phyloP scores from a whole-genome alignment of 2,329 filamentous ascomycete genomes.

The Exophiala alcalophila region DNA sequence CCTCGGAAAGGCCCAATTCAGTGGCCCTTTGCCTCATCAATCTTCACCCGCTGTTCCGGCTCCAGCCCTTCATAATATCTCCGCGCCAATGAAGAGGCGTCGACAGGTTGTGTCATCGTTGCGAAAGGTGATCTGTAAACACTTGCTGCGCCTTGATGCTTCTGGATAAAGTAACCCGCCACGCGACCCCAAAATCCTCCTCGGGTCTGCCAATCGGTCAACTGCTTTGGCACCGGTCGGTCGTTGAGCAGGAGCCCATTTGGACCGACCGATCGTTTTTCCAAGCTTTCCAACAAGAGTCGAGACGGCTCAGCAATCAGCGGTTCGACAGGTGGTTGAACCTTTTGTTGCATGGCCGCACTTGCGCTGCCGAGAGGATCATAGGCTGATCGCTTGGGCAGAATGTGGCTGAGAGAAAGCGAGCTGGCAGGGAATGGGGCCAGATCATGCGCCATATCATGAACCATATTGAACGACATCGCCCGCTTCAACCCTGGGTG shows the following conservation, averaged over 20 bases:
- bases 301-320: constrained; percentile 26
- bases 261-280: constrained; percentile 22
- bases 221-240: constrained; percentile 21
- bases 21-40: constrained; percentile 15
- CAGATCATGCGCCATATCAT: constrained; percentile 24
- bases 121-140: constrained; percentile 28
- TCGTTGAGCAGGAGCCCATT: constrained; percentile 28
- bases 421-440: constrained; percentile 23
- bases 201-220: constrained; percentile 23
- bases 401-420: constrained; percentile 14
- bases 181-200: constrained; percentile 31
- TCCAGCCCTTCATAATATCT: constrained; percentile 23
- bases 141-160: constrained; percentile 25
- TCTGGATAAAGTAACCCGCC: constrained; percentile 26
- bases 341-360: constrained; percentile 11
- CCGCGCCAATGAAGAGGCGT: constrained; percentile 10
- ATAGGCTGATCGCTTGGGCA: constrained; percentile 24
- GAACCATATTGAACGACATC: constrained; percentile 25
- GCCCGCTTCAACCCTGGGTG: constrained; percentile 20
- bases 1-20: too few species aligned
- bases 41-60: constrained; percentile 12
- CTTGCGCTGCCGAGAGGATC: constrained; percentile 20
- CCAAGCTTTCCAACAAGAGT: constrained; percentile 18
- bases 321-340: constrained; percentile 6
- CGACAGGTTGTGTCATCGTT: constrained; percentile 7